These are phyloP conservation scores for Moesziomyces sp. DNA, from an alignment of 1,284 basidiomycete species.

Conservation along the genomic window DNA sequence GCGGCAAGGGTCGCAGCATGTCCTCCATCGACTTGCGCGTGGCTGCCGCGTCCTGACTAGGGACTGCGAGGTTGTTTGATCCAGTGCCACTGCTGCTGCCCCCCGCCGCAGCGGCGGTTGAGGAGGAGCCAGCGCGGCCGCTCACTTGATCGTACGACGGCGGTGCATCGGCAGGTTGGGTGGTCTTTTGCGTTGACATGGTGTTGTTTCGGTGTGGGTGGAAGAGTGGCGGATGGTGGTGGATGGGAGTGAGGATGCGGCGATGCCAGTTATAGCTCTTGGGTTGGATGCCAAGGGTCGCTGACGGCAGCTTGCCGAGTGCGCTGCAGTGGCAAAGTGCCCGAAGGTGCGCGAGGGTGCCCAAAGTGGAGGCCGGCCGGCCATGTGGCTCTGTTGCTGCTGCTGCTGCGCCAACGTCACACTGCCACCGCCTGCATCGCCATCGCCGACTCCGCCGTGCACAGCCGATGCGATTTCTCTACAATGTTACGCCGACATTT, in stretches of 20 bases:
- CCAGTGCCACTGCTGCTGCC: background rate
- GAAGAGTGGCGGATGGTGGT: background rate
- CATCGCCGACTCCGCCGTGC: background rate
- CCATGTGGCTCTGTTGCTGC: conserved; percentile 1
- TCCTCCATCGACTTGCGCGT: conserved; percentile 45
- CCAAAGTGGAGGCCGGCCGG: conserved; percentile 7
- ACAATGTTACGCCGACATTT: too few species aligned
- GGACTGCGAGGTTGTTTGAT: conserved; percentile 14
- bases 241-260: background rate
- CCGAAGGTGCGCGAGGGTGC: too few species aligned
- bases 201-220: background rate
- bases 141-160: conserved; percentile 44
- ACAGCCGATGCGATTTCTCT: too few species aligned
- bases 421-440: conserved; percentile 8
- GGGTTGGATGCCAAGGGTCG: background rate
- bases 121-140: conserved; percentile 7
- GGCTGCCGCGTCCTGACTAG: conserved; percentile 6
- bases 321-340: too few species aligned
- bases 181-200: conserved; percentile 11
- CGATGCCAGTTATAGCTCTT: background rate
- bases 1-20: conserved; percentile 53
- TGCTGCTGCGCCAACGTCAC: conserved; percentile 6
- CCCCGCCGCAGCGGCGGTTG: conserved; percentile 6
- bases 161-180: conserved; percentile 27
- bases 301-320: too few species aligned